Evolutionary conservation across 371 early-diverging fungal genomes (phyloP).

Genomic region (Haplosporangium sp.): DNA sequence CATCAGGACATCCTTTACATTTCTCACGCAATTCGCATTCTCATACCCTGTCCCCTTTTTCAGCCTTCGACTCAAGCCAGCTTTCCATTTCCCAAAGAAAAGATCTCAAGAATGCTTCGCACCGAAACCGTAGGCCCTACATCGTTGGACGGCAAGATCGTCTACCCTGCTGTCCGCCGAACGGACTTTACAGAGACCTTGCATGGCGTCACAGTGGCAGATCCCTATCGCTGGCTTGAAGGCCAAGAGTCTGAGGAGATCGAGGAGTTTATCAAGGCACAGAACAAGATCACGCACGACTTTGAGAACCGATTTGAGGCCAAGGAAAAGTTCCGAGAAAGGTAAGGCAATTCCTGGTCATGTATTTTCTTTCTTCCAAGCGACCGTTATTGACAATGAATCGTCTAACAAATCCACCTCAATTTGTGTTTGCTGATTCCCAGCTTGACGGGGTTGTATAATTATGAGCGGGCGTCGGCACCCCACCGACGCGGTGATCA

Average conservation of each 20-base stretch:
- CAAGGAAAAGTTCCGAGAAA: slow-evolving; percentile 51
- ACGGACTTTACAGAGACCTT: slow-evolving; percentile 59
- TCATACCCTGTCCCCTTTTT: too few species aligned
- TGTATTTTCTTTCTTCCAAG: neutral
- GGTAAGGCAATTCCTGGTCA: slow-evolving; percentile 34
- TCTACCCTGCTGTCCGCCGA: slow-evolving; percentile 57
- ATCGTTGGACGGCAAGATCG: slow-evolving; percentile 37
- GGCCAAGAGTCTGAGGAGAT: slow-evolving; percentile 64
- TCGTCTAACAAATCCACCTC: neutral
- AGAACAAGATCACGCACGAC: slow-evolving; percentile 45
- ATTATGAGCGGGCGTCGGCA: slow-evolving; percentile 62
- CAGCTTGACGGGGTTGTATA: slow-evolving; percentile 30
- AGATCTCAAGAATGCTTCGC: slow-evolving; percentile 22
- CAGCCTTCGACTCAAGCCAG: too few species aligned
- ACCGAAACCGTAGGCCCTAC: slow-evolving; percentile 10
- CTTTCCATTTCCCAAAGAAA: neutral
- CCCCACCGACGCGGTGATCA: slow-evolving; percentile 66
- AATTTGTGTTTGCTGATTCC: slow-evolving; percentile 5
- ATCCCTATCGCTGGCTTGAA: slow-evolving; percentile 71
- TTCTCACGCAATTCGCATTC: too few species aligned
- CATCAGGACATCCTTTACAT: too few species aligned
- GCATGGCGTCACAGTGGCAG: slow-evolving; percentile 58
- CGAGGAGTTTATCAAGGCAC: slow-evolving; percentile 57
- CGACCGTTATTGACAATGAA: too few species aligned
- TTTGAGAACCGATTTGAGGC: slow-evolving; percentile 53